phyloP scores from a whole-genome alignment of 208 protist species.

The Vickermania spadyakhi region DNA sequence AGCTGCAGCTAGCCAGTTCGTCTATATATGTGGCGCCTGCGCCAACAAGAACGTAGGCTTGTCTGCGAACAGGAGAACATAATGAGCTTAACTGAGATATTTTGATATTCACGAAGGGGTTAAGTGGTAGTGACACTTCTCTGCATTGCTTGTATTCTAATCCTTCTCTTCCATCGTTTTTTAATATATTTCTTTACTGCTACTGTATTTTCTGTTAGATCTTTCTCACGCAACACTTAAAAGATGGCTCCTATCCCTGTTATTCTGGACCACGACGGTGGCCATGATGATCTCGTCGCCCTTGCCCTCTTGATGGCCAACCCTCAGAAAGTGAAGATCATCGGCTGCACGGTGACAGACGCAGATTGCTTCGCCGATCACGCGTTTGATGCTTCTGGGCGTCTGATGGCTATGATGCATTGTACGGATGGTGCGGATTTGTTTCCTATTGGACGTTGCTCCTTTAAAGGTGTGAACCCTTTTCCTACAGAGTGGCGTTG shows the following conservation, averaged over 20 bases:
- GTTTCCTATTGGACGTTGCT: conserved; percentile 66
- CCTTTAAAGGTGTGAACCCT: conserved; percentile 69
- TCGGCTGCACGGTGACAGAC: conserved; percentile 73
- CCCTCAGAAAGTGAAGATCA: conserved; percentile 62
- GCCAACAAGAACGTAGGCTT: too few relatives aligned
- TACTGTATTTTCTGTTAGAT: too few relatives aligned
- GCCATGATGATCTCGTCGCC: conserved; percentile 78
- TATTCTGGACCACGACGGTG: conserved; percentile 84
- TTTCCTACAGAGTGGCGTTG: conserved; percentile 80
- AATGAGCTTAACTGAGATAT: too few relatives aligned
- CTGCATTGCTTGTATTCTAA: not conserved
- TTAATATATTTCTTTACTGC: conserved; percentile 9
- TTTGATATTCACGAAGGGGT: too few relatives aligned
- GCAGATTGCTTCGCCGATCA: conserved; percentile 79
- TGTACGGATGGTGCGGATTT: conserved; percentile 18
- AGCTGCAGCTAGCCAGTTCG: too few relatives aligned
- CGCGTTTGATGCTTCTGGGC: conserved; percentile 61
- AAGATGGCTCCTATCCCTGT: conserved; percentile 33
- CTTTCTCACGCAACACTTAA: conserved; percentile 10
- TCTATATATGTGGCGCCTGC: too few relatives aligned
- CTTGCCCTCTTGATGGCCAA: conserved; percentile 63
- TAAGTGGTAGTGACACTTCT: too few relatives aligned
- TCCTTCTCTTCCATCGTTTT: not conserved
- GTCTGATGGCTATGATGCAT: conserved; percentile 73
- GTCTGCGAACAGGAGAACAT: too few relatives aligned